Percentiles rank a stretch among this genome's conserved stretches.
Conservation (phyloP, 192 early-diverging fungal genomes). For the Backusella mclennaniae region DNA sequence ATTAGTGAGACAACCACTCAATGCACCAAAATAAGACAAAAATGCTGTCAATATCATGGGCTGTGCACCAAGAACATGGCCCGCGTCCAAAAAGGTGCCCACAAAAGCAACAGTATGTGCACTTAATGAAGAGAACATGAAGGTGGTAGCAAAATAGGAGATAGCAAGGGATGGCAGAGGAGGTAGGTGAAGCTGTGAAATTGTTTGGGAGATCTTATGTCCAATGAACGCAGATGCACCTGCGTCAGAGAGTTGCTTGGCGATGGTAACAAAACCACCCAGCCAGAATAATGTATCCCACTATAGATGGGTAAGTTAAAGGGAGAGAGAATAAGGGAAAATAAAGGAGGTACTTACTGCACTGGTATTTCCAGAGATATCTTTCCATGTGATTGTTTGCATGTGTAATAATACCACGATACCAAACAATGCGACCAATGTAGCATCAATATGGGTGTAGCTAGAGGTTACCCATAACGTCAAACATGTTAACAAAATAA, state of each 20-base stretch:
- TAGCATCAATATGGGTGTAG: constrained; percentile 52
- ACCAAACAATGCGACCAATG: constrained; percentile 65
- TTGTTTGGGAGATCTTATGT: constrained; percentile 39
- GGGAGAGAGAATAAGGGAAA: neutral
- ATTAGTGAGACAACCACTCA: constrained; percentile 54
- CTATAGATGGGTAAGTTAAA: constrained; percentile 13
- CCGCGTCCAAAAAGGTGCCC: constrained; percentile 71
- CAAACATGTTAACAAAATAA: constrained; percentile 51
- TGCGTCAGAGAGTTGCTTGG: constrained; percentile 65
- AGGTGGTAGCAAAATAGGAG: constrained; percentile 66
- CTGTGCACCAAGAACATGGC: constrained; percentile 52
- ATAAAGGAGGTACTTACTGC: constrained; percentile 33
- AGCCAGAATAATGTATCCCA: constrained; percentile 87
- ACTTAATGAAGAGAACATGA: constrained; percentile 70
- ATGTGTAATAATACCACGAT: constrained; percentile 53
- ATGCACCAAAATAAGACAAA: constrained; percentile 60
- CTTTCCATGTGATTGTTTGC: constrained; percentile 66
- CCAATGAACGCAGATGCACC: constrained; percentile 69
- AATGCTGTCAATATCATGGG: constrained; percentile 54
- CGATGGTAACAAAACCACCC: constrained; percentile 71
- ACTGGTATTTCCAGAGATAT: constrained; percentile 60
- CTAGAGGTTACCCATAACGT: constrained; percentile 57
- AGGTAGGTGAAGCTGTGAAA: constrained; percentile 28
- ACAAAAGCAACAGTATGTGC: constrained; percentile 68
- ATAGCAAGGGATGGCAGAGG: constrained; percentile 47